A percentile compares a stretch with the other conserved stretches of the same genome.
phyloP scores from a whole-genome alignment of 2,329 filamentous ascomycete species.

The Diaporthe batatas region DNA sequence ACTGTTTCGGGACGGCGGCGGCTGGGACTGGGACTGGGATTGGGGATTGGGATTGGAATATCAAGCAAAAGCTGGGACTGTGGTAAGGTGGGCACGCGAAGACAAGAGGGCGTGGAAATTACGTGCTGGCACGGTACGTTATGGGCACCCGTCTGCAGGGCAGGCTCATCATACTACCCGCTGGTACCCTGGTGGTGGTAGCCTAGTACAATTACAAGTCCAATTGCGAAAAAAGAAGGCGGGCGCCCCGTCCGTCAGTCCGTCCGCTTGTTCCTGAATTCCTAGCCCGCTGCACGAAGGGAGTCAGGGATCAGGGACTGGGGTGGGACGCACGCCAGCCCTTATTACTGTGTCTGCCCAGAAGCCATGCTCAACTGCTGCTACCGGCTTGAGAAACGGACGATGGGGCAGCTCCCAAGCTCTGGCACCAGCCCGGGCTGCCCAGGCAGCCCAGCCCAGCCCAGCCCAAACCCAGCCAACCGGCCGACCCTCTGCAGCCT shows the following conservation, averaged over 20 bases:
- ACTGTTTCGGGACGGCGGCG: slow-evolving; percentile 18
- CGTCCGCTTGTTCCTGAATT: slow-evolving; percentile 35
- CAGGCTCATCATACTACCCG: slow-evolving; percentile 8
- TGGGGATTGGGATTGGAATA: neutral
- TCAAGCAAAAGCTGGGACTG: neutral
- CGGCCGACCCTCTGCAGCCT: too few species aligned
- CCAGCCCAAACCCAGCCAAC: too few species aligned
- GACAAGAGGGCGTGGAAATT: slow-evolving; percentile 19
- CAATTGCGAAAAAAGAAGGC: neutral
- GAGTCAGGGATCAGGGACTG: slow-evolving; percentile 36
- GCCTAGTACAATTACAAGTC: neutral
- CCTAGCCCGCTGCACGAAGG: slow-evolving; percentile 34
- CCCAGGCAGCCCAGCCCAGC: neutral
- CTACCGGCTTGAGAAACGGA: slow-evolving; percentile 5
- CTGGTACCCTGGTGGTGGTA: slow-evolving; percentile 11
- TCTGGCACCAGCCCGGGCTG: slow-evolving; percentile 5
- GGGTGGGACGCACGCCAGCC: slow-evolving; percentile 23
- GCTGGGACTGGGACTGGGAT: too few species aligned
- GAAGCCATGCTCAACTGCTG: neutral
- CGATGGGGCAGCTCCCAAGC: neutral
- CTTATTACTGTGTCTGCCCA: neutral
- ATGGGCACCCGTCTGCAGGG: slow-evolving; percentile 8
- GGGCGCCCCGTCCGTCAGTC: slow-evolving; percentile 28
- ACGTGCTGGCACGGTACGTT: slow-evolving; percentile 19
- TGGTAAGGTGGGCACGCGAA: too few species aligned